Base-by-base conservation (phyloP, 345 rosid genomes). In the Hibiscus trionum region DNA sequence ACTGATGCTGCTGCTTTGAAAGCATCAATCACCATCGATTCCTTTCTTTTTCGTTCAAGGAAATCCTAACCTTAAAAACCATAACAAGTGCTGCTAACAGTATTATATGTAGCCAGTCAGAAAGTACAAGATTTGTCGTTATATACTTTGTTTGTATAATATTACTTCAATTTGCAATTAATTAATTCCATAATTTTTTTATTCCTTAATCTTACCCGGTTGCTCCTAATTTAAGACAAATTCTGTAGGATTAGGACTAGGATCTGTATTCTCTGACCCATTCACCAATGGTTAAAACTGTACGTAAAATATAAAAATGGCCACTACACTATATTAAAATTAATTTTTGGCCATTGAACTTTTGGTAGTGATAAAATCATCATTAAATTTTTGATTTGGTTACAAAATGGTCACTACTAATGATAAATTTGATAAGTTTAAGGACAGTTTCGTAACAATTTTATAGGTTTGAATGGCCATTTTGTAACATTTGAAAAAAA, bases 11-110 rank as follows among this genome's bases (percentile, higher is more conserved):
- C 58, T 53, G n/a, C 69, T 37, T 60, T n/a, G 39, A 53, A 61
- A 64, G 15, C 49, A 42, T 53, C 61, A 55, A 46, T 77, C 71
- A 56, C 55, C 53, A 73, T 69, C 77, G 42, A 15, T 15, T n/a
- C 42, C 33, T 21, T n/a, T 21, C 53, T 62, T 73, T 69, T 46
- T 73, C 33, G 71, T 56, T 69, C 63, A 78, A 69, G 80, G 77
- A 73, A 70, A 77, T 31, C 24, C 52, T 73, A 56, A 37, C 52
- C 61, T 64, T 57, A 61, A 46, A 52, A 9, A 65, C 61, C 15
- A 76, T 35, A 26, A 2, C 9, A 3, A 47, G 53, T 76, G 27
- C 4, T 49, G 53, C 7, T 17, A 17, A 17, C 14, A 11, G 0
- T 46, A 46, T 12, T 46, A 46, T 46, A 46, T 47, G 4, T 24